Base-by-base conservation (phyloP, 2,329 filamentous ascomycete species). In the Neonectria faginata region DNA sequence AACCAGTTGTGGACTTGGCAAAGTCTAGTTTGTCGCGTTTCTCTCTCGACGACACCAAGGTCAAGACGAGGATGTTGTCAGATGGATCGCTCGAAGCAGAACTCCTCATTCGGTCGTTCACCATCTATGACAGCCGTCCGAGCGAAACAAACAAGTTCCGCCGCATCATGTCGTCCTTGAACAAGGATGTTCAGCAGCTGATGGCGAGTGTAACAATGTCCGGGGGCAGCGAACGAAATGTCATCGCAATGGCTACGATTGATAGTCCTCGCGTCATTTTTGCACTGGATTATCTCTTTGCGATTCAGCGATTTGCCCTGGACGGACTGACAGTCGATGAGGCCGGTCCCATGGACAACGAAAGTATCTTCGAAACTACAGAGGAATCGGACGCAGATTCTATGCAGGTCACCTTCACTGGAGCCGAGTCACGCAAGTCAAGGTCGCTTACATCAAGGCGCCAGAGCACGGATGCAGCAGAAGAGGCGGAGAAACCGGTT, bases 191-290 rank as follows among this genome's bases (percentile, higher is more conserved):
- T 50, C 94, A 98, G 77, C 97, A 99, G 73, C 94, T 99, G 75
- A 99, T 99, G 96, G 96, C 96, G 18, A 97, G 92, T 76, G 83
- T 99, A 4, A 97, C 94, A 0, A 97, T 99, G 79, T 94, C 94
- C 0, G 92, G 94, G 16, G 94, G 94, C 3, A 83, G 89, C 36
- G 91, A 97, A 44, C 89, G 89, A 64, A 92, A 90, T 76, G 80
- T 98, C 60, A 97, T 98, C 73, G 93, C 93, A 2, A 92, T 99
- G 79, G 88, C 97, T 62, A 97, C 94, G 0, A 89, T 99, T 66
- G 96, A 99, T 75, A 99, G 96, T 71, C 96, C 96, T 2, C 88
- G 94, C 3, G 88, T 99, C 60, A 98, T 99, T 63, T 92, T 99
- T 76, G 95, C 97, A 0, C 83, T 99, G 31, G 96, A 99, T 77